Evolutionary conservation across 2,329 filamentous ascomycete species (phyloP), one percentile per base, ranked within the genome.

Genomic region (Colletotrichum musae): DNA sequence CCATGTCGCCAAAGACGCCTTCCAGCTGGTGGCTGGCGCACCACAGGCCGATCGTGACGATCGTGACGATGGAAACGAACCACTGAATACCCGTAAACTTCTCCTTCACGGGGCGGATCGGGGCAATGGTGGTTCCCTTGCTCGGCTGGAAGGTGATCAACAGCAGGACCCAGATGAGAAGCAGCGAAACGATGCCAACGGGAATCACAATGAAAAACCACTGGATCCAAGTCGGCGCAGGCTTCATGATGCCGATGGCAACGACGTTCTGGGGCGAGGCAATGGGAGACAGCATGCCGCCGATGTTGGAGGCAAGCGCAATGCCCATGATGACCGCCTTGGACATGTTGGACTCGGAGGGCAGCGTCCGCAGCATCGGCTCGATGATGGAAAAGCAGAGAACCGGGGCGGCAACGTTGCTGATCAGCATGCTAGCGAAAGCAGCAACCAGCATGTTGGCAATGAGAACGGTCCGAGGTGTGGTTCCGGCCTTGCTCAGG

Each of bases 381-480:
- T 97, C 95, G 70, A 99, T 97, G 76, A 99, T 98, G 21, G 94
- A 97, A 80, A 97, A 98, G 84, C 96, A 99, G 45, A 99, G 87
- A 10, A 99, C 96, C 0, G 96, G 96, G 1, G 97, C 95, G 1
- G 96, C 96, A 32, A 99, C 97, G 74, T 99, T 99, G 82, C 94
- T 97, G 77, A 99, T 98, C 86, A 97, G 94, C 96, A 99, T 99
- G 75, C 94, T 98, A 9, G 97, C 92, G 79, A 99, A 97, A 77
- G 96, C 97, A 64, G 95, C 95, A 50, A 99, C 96, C 75, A 98
- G 95, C 96, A 99, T 99, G 82, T 95, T 98, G 62, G 95, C 96
- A n/a, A 99, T 82, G 5, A 99, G 86, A 4, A 99, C 96, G 2
- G 93, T 95, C 64, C 91, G 88, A 10, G 96, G 96, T 75, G 91